phyloP scores from a whole-genome alignment of 805 yeast genomes.

The Debaryomyces prosopidis region DNA sequence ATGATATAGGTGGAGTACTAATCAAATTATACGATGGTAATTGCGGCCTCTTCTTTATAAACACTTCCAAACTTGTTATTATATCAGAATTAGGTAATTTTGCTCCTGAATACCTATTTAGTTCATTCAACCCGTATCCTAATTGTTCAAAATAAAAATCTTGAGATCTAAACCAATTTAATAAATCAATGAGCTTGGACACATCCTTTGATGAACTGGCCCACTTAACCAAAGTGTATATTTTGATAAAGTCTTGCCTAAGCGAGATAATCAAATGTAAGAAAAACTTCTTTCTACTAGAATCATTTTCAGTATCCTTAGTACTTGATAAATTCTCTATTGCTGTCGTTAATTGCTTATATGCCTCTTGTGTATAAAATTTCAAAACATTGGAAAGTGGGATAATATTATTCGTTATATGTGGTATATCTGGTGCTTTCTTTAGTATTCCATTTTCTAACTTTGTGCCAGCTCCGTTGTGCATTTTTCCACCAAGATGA shows the following conservation, averaged over 20 bases:
- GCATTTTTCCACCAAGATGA: background rate
- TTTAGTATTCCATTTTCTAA: background rate
- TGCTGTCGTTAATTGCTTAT: slow-evolving; percentile 58
- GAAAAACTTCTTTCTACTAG: slow-evolving; percentile 64
- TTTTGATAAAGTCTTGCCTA: slow-evolving; percentile 80
- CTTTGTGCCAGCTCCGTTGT: background rate
- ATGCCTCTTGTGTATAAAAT: slow-evolving; percentile 61
- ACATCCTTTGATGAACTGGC: slow-evolving; percentile 70
- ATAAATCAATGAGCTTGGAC: slow-evolving; percentile 74
- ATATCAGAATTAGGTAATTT: slow-evolving; percentile 91
- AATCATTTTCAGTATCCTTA: slow-evolving; percentile 51
- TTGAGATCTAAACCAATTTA: slow-evolving; percentile 84
- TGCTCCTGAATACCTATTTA: slow-evolving; percentile 79
- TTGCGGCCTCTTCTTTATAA: slow-evolving; percentile 74
- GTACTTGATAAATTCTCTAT: slow-evolving; percentile 57
- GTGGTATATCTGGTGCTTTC: slow-evolving; percentile 53
- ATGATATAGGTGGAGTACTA: slow-evolving; percentile 48
- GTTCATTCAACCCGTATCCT: slow-evolving; percentile 65
- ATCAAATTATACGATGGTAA: slow-evolving; percentile 64
- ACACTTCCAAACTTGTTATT: slow-evolving; percentile 82
- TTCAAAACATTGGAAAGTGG: slow-evolving; percentile 62
- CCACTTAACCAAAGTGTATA: slow-evolving; percentile 91
- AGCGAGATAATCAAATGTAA: slow-evolving; percentile 67
- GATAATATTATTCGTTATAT: slow-evolving; percentile 67
- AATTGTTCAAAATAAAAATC: slow-evolving; percentile 62